Evolutionary conservation across 257 asterid genomes (phyloP), one percentile per base, ranked within the genome.

Genomic region (Scutellaria baicalensis): DNA sequence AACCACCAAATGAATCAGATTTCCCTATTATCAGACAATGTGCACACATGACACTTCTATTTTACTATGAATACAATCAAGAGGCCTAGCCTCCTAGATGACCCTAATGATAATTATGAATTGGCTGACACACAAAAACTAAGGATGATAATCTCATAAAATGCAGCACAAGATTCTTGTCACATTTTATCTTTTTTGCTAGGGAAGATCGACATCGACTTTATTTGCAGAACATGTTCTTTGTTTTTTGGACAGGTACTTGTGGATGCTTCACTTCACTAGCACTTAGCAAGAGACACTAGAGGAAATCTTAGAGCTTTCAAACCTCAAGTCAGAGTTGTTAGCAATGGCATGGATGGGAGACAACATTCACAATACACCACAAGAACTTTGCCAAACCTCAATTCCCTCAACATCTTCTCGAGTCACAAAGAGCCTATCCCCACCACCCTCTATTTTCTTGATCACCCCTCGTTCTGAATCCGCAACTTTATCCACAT

Each of bases 391-490:
- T 76, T 86, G 91, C 99, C 99, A 93, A 69, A 91, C 96, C 85
- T 93, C 99, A 80, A 93, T 83, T 61, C 97, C 97, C 78, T 91
- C 97, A 9, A 77, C 84, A 63, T 75, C 83, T 81, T 91, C 96
- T 73, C 97, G 80, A 31, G 85, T 84, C 66, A 94, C 86, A 59
- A 89, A 94, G 1, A 94, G 83, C 75, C 99, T 80, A 80, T 94
- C 90, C 9, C 99, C 95, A 13, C 96, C 99, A 13, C 96, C 96
- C 65, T 84, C 97, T 4, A 94, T 83, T 77, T 89, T 94, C 83
- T 77, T 86, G 71, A 94, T 82, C 31, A 67, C 40, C 52, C 99
- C 97, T 75, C 99, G 77, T 71, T 79, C 77, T 0, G 93, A 80
- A 82, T 94, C 95, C 81, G 78, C 86, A 21, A 70, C 65, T 77